Base-by-base conservation (phyloP, 2,329 filamentous ascomycete species). In the Bipolaris gigantea region DNA sequence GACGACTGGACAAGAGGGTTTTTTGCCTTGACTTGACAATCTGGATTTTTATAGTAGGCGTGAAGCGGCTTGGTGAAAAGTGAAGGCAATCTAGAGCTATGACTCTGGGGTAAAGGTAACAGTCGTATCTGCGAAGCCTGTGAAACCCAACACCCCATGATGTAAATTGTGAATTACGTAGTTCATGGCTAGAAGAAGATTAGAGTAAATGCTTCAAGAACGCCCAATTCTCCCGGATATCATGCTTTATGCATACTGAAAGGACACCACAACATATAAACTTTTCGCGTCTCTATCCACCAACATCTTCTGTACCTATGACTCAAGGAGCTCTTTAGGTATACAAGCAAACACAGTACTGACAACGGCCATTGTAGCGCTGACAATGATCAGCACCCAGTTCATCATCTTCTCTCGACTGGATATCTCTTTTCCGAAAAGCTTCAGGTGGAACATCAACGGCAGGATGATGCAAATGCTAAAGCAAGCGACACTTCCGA, bases 401-500 rank as follows among this genome's bases (percentile, higher is more conserved):
- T 88, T 86, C 40, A 89, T 61, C 4, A 84, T 71, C 65, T 84
- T 86, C 75, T 96, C 90, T 19, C 72, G 70, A 1, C 73, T 62
- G 1, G 80, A 77, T 41, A 97, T 84, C 56, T 93, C 86, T 45
- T 85, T 81, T 42, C 86, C 85, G 72, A 96, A 97, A 1, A 97
- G 85, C 76, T 92, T 96, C 52, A 97, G 77, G 69, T 97, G 92
- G 71, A 99, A 97, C 4, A 87, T 83, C 30, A 96, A 79, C 0
- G 93, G 94, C 46, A 99, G 80, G 74, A 96, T 92, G 61, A 97
- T 87, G 75, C 93, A 97, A 61, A 97, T 95, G 16, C 90, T 90
- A 66, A 96, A 96, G 76, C 93, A 97, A 15, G 96, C 82, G 3
- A 92, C 89, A 35, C 89, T 90, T 11, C 94, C 93, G 77, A 97